These are phyloP conservation scores for Mycena sp. DNA, from an alignment of 1,284 basidiomycete species.

Conservation along the genomic window DNA sequence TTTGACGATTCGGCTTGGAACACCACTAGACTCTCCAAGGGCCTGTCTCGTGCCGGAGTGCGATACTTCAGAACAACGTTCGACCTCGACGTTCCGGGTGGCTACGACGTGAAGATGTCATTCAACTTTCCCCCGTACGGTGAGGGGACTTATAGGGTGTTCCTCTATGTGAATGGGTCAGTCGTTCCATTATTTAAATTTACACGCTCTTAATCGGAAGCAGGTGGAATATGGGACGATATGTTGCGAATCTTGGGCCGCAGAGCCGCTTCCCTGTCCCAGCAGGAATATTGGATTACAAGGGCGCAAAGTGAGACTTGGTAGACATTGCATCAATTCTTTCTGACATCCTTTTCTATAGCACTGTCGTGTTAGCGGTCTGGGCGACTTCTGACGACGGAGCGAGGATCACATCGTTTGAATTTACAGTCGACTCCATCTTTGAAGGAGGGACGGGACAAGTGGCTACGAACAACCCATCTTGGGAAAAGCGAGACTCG, in stretches of 20 bases:
- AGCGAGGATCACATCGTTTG: conserved; percentile 44
- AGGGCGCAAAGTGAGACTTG: conserved; percentile 46
- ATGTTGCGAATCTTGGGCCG: conserved; percentile 52
- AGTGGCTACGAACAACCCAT: conserved; percentile 56
- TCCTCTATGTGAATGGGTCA: conserved; percentile 83
- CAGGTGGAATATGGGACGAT: conserved; percentile 55
- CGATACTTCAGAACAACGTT: conserved; percentile 84
- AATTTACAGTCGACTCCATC: conserved; percentile 55
- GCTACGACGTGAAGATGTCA: conserved; percentile 70
- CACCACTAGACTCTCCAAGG: conserved; percentile 39
- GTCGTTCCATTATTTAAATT: conserved; percentile 43
- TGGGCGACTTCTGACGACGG: conserved; percentile 53
- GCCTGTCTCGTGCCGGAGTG: conserved; percentile 59
- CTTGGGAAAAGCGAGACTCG: conserved; percentile 41
- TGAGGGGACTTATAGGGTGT: conserved; percentile 71
- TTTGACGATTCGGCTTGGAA: conserved; percentile 57
- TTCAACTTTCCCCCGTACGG: conserved; percentile 69
- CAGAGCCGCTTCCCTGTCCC: conserved; percentile 52
- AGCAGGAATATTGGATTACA: conserved; percentile 60
- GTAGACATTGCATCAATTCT: not conserved
- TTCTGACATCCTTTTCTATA: conserved; percentile 40
- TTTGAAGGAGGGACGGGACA: conserved; percentile 60
- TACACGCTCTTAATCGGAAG: conserved; percentile 44
- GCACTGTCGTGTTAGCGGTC: conserved; percentile 63
- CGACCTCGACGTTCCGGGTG: conserved; percentile 63